These are phyloP conservation scores for Saccharum officinarum DNA, from an alignment of 176 grass and related monocot genomes.

Conservation along the genomic window DNA sequence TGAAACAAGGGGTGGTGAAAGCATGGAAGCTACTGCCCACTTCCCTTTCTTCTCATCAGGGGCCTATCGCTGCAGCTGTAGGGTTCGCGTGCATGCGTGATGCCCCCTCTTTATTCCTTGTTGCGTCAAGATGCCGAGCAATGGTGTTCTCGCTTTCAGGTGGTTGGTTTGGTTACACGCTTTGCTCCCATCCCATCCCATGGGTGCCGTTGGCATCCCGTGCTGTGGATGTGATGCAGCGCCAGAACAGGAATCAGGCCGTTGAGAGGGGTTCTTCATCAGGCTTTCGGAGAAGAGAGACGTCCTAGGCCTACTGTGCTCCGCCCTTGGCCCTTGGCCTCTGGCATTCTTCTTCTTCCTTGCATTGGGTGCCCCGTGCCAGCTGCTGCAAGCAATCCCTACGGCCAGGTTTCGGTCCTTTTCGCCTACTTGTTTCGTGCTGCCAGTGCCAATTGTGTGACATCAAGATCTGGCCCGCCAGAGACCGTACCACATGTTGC, in stretches of 20 bases:
- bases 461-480: too few relatives aligned
- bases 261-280: slow-evolving; percentile 30
- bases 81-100: slow-evolving; percentile 20
- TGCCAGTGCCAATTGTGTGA: neutral
- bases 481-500: too few relatives aligned
- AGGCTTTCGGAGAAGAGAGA: neutral
- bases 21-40: slow-evolving; percentile 26
- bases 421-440: neutral
- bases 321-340: neutral
- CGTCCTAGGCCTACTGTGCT: neutral
- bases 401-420: neutral
- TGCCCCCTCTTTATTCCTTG: slow-evolving; percentile 11
- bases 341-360: neutral
- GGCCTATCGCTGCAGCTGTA: slow-evolving; percentile 2
- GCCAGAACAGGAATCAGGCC: slow-evolving; percentile 30
- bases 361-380: neutral
- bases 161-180: neutral
- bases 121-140: neutral
- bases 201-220: slow-evolving; percentile 12
- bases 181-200: neutral
- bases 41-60: slow-evolving; percentile 16
- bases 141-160: slow-evolving; percentile 35
- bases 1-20: slow-evolving; percentile 28
- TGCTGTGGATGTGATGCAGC: slow-evolving; percentile 6
- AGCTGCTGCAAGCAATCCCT: neutral